Percentiles rank a stretch among this genome's conserved stretches.
These are phyloP conservation scores for Lepidium sativum DNA, from an alignment of 345 rosid species.

Conservation along the genomic window DNA sequence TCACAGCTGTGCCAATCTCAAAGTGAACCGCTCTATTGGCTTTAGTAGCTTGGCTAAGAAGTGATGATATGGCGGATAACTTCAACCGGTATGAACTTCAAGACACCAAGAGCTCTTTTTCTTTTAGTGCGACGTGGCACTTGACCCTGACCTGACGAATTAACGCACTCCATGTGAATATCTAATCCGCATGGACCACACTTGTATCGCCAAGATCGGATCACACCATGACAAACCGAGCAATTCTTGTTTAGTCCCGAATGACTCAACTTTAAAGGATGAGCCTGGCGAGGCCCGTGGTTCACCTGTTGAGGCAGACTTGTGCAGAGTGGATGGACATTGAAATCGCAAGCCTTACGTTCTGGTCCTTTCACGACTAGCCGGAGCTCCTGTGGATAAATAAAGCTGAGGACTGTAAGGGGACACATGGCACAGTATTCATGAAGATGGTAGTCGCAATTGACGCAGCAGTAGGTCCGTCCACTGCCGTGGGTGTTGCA, in stretches of 20 bases:
- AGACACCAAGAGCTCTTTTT: neutral
- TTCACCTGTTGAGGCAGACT: conserved; percentile 8
- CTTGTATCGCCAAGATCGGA: conserved; percentile 28
- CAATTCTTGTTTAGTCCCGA: conserved; percentile 9
- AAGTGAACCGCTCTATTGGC: neutral
- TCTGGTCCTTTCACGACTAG: conserved; percentile 6
- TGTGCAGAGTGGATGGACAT: conserved; percentile 35
- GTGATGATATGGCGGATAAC: neutral
- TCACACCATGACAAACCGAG: conserved; percentile 7
- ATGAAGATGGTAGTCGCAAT: conserved; percentile 31
- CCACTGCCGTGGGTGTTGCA: conserved; percentile 29
- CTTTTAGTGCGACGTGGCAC: neutral
- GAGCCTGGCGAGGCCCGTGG: conserved; percentile 16
- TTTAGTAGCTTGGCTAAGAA: neutral
- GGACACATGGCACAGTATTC: conserved; percentile 26
- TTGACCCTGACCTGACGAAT: neutral
- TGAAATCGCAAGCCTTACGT: conserved; percentile 15
- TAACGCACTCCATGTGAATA: conserved; percentile 29
- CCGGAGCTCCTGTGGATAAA: conserved; percentile 19
- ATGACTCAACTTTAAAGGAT: conserved; percentile 18
- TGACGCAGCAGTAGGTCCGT: conserved; percentile 15
- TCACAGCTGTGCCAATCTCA: no score
- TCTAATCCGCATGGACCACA: conserved; percentile 22
- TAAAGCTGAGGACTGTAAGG: conserved; percentile 9
- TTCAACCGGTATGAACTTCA: neutral